A percentile compares a stretch with the other conserved stretches of the same genome.
phyloP scores from a whole-genome alignment of 352 stramenopile species.

The Globisporangium viniferum region DNA sequence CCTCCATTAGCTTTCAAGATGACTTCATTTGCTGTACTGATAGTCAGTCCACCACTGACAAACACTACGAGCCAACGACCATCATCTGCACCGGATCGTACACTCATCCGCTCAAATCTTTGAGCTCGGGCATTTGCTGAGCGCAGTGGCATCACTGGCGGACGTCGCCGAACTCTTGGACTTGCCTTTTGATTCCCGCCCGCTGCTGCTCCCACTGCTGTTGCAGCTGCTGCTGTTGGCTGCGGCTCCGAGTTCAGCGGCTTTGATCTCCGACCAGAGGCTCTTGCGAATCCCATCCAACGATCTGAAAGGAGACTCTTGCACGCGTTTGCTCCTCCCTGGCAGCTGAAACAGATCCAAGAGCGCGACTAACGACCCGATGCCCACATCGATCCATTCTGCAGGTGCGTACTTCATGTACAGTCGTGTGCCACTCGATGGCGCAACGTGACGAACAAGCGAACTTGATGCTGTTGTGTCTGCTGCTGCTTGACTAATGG shows the following conservation, averaged over 20 bases:
- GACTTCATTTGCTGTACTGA: too few species aligned
- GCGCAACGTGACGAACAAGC: conserved; percentile 12
- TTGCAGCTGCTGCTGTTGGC: conserved; percentile 14
- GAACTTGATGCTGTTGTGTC: conserved; percentile 14
- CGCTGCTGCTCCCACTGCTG: conserved; percentile 12
- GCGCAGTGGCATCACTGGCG: background rate
- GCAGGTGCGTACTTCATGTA: conserved; percentile 67
- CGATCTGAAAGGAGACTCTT: conserved; percentile 51
- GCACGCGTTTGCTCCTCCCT: conserved; percentile 20
- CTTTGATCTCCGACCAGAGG: conserved; percentile 44
- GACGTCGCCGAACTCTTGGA: background rate
- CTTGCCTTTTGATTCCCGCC: background rate
- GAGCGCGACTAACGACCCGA: conserved; percentile 52
- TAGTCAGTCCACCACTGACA: too few species aligned
- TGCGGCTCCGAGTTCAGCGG: conserved; percentile 5
- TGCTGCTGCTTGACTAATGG: conserved; percentile 11
- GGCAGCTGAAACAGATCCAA: conserved; percentile 62
- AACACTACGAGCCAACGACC: background rate
- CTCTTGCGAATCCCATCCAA: conserved; percentile 50
- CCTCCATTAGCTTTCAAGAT: too few species aligned
- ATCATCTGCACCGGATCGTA: background rate
- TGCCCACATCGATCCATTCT: conserved; percentile 68
- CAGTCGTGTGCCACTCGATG: conserved; percentile 27
- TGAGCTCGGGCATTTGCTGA: background rate
- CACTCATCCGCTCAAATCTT: background rate